Percentiles rank a stretch among this genome's conserved stretches.
Conservation (phyloP, 495 filamentous ascomycete genomes). For the Cladorrhinum samala region DNA sequence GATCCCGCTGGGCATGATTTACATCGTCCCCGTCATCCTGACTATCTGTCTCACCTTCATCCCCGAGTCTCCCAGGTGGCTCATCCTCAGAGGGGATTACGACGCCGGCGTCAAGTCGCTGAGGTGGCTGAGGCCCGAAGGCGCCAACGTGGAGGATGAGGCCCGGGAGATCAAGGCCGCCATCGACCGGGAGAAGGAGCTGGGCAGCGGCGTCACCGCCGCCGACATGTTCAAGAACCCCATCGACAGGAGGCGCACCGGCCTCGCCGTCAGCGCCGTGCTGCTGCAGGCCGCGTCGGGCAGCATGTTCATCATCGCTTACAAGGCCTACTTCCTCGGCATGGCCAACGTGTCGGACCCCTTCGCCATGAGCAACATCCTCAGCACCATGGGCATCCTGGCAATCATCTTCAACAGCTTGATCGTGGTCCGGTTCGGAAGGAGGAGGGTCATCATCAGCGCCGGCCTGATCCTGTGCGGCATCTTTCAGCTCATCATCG, state of each 20-base stretch:
- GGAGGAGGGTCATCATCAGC: constrained; percentile 48
- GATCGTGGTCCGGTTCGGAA: constrained; percentile 49
- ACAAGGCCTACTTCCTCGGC: constrained; percentile 60
- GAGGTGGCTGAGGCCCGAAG: constrained; percentile 38
- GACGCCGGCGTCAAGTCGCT: constrained; percentile 46
- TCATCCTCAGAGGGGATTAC: constrained; percentile 44
- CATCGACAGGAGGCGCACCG: constrained; percentile 46
- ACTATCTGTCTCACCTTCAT: constrained; percentile 51
- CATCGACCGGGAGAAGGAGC: constrained; percentile 42
- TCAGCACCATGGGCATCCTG: constrained; percentile 50
- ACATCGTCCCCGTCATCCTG: constrained; percentile 50
- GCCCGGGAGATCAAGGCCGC: constrained; percentile 48
- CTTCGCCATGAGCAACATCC: constrained; percentile 54
- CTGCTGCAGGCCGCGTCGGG: constrained; percentile 53
- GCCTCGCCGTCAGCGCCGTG: constrained; percentile 45
- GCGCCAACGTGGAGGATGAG: constrained; percentile 39
- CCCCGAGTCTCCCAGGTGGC: constrained; percentile 60
- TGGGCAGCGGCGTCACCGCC: constrained; percentile 37
- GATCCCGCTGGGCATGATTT: constrained; percentile 54
- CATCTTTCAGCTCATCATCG: constrained; percentile 48
- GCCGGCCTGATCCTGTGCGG: constrained; percentile 49
- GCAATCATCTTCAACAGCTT: constrained; percentile 50
- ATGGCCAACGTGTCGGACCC: constrained; percentile 55
- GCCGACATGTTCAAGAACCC: constrained; percentile 51
- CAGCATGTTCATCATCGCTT: constrained; percentile 58